Evolutionary conservation across 2,329 filamentous ascomycete species (phyloP).

Genomic region (Capronia epimyces): DNA sequence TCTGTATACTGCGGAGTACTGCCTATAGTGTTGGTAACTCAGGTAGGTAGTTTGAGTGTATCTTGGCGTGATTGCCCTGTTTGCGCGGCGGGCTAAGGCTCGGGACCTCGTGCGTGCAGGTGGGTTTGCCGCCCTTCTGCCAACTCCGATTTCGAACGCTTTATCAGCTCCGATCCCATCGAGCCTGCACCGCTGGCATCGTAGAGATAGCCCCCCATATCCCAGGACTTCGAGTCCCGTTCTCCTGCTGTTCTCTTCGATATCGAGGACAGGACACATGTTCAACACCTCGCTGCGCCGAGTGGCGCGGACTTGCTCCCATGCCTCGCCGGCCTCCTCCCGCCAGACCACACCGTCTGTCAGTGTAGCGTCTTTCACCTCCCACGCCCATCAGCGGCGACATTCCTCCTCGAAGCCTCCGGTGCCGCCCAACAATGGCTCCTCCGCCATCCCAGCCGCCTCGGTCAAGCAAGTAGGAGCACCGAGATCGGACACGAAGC

Average conservation of each 20-base stretch:
- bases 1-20: too few relatives aligned
- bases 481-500: conserved; percentile 25
- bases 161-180: conserved; percentile 14
- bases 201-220: too few relatives aligned
- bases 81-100: background rate
- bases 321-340: conserved; percentile 33
- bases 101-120: background rate
- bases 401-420: conserved; percentile 48
- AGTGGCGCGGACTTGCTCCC: conserved; percentile 38
- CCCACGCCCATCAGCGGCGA: conserved; percentile 41
- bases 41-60: too few relatives aligned
- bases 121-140: conserved; percentile 4
- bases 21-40: too few relatives aligned
- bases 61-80: conserved; percentile 2
- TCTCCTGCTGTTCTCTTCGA: background rate
- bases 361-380: conserved; percentile 36
- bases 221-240: conserved; percentile 8
- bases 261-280: conserved; percentile 32
- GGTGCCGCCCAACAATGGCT: conserved; percentile 43
- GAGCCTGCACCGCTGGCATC: conserved; percentile 3
- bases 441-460: conserved; percentile 28
- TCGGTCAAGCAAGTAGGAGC: conserved; percentile 29
- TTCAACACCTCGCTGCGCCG: conserved; percentile 44
- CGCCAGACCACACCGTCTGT: conserved; percentile 33
- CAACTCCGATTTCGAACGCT: conserved; percentile 14